Evolutionary conservation across 2,329 filamentous ascomycete genomes (phyloP), one percentile per base, ranked within the genome.

Genomic region (Ceratocystis variospora): DNA sequence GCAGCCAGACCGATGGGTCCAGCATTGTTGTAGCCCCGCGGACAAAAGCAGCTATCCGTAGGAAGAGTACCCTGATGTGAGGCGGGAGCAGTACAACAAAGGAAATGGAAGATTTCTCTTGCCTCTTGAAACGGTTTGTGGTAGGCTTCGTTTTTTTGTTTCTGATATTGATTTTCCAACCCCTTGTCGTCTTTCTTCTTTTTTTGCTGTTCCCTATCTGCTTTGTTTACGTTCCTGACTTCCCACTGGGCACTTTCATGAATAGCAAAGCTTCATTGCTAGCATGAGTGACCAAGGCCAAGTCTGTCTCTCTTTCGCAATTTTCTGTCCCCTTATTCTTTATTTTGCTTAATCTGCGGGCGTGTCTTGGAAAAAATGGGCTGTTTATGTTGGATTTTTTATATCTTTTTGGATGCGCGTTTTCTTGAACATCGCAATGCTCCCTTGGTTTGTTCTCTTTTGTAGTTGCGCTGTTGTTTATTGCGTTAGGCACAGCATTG

Each of bases 31-130:
- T 62, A 53, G 48, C 25, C 37, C 53, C 65, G 19, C 62, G 66
- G 57, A 44, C 63, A 44, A 68, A 66, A 45, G 53, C 62, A 19
- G 15, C 53, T 22, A 61, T 67, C 15, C 53, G 67, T 25, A 66
- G 67, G 50, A 68, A 68, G 61, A 68, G 67, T 62, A 68, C 67
- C 5, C 41, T 68, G 62, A 67, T 62, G 7, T 68, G 69, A 59
- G 31, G 28, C 22, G 28, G 12, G 37, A 41, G 37, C 37, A 41
- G 3, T 41, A 4, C 37, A 41, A 17, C 12, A 33, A 7, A 31
- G 28, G 33, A 59, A 19, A 59, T n/a, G 28, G 17, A 37, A 6
- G 7, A 22, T n/a, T 25, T 19, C 28, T n/a, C 17, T 19, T n/a
- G 28, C 19, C 55, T 59, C 55, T 19, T 41, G n/a, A 59, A 59